Evolutionary conservation across 2,329 filamentous ascomycete species (phyloP).

Genomic region (Sclerotinia trifoliorum): DNA sequence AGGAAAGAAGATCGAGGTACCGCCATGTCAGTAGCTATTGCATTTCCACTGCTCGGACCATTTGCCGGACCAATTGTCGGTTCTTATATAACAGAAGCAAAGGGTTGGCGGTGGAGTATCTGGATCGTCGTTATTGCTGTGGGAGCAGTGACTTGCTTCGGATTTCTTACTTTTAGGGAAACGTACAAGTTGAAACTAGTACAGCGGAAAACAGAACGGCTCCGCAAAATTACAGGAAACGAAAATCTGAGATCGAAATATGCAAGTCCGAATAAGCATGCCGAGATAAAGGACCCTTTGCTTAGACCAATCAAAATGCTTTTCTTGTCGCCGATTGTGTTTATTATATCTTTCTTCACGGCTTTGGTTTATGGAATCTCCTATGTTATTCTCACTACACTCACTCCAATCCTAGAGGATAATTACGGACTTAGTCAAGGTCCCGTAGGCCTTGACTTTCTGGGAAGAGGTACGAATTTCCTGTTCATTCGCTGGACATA

Average conservation of each 20-base stretch:
- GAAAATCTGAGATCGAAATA: slow-evolving; percentile 10
- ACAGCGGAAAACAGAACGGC: slow-evolving; percentile 1
- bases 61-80: slow-evolving; percentile 38
- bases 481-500: slow-evolving; percentile 24
- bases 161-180: slow-evolving; percentile 6
- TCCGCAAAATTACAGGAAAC: slow-evolving; percentile 13
- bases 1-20: slow-evolving; percentile 15
- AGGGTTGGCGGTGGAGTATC: slow-evolving; percentile 42
- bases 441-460: slow-evolving; percentile 41
- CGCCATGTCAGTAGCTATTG: slow-evolving; percentile 16
- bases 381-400: slow-evolving; percentile 43
- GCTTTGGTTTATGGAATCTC: slow-evolving; percentile 41
- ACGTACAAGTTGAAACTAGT: slow-evolving; percentile 11
- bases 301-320: slow-evolving; percentile 41
- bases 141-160: slow-evolving; percentile 9
- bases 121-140: slow-evolving; percentile 39
- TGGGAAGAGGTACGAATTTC: slow-evolving; percentile 41
- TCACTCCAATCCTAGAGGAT: slow-evolving; percentile 40
- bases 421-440: slow-evolving; percentile 40
- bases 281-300: neutral
- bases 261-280: neutral
- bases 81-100: slow-evolving; percentile 39
- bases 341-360: slow-evolving; percentile 39
- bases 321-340: slow-evolving; percentile 38
- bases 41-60: slow-evolving; percentile 35